These are phyloP conservation scores for Mallotus nudiflorus DNA, from an alignment of 345 rosid species.

Conservation along the genomic window DNA sequence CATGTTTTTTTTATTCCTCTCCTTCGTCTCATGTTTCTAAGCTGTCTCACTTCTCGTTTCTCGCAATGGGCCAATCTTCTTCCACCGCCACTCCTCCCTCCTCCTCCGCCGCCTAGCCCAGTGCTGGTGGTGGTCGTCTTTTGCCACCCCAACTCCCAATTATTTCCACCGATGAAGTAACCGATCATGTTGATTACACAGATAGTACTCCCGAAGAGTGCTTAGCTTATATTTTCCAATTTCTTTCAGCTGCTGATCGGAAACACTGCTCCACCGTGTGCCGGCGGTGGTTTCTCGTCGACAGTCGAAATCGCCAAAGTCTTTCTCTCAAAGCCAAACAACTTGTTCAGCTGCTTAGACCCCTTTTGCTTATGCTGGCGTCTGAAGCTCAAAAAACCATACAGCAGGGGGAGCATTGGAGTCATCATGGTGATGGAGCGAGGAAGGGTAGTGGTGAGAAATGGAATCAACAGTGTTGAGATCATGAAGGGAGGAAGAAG, in stretches of 20 bases:
- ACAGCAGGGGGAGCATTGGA: conserved; percentile 34
- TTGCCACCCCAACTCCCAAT: no score
- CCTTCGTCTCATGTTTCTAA: no score
- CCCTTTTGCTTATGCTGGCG: conserved; percentile 47
- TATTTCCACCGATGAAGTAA: conserved; percentile 15
- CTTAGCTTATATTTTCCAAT: conserved; percentile 74
- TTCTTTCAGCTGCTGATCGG: conserved; percentile 62
- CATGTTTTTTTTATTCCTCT: no score
- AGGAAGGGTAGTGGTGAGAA: no score
- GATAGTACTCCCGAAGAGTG: conserved; percentile 56
- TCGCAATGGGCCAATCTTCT: conserved; percentile 63
- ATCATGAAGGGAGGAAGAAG: conserved; percentile 64
- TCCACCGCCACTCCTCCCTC: conserved; percentile 20
- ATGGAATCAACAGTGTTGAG: conserved; percentile 64
- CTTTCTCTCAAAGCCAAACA: conserved; percentile 38
- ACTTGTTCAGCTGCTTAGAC: conserved; percentile 66
- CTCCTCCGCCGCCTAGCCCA: conserved; percentile 23
- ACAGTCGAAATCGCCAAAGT: conserved; percentile 70
- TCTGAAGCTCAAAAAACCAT: conserved; percentile 16
- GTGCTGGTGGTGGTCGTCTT: no score
- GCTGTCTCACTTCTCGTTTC: conserved; percentile 10
- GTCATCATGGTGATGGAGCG: no score
- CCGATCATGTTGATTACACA: conserved; percentile 4
- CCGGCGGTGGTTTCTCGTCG: conserved; percentile 77
- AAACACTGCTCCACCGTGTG: conserved; percentile 53